Base-by-base conservation (phyloP, 495 filamentous ascomycete species). In the Aspergillus carlsbadensis region DNA sequence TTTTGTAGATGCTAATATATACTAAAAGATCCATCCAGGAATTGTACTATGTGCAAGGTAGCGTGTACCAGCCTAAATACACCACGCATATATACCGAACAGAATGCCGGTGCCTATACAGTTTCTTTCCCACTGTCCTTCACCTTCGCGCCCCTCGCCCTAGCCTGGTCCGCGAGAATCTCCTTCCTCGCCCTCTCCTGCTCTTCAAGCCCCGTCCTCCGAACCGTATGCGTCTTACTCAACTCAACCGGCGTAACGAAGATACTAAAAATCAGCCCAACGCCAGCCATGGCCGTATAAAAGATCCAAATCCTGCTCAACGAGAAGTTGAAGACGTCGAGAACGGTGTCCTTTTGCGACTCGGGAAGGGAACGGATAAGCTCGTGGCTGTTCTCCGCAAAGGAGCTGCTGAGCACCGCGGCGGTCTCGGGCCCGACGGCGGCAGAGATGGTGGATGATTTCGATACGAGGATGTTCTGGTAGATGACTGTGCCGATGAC, bases 261-360 rank as follows among this genome's bases (percentile, higher is more conserved):
- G 6, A 82, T 65, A 33, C 79, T 81, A 1, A 83, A 52, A 4
- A 84, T 20, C 15, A 89, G 65, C 0, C 82, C 86, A 0, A 83
- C 34, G 0, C 63, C 82, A 6, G 79, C 71, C 10, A 87, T 70
- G 4, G 68, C 77, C 0, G 81, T 78, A 46, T 86, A 90, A 59
- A 74, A 75, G 54, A 89, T 88, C 78, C 84, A 92, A 82, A 90
- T 88, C 34, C 78, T 82, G 45, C 70, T 76, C 52, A 91, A 60
- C 22, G 78, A 75, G 35, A 80, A 74, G 41, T 76, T 82, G 52
- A 84, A 89, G 0, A 82, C 83, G 0, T 59, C 56, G 5, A 79
- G 71, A 0, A 84, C 83, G 22, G 84, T 71, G 0, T 59, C 56
- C 31, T 76, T 72, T 45, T 83, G 72, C 6, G 64, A 64, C 0